Evolutionary conservation across 306 rosid genomes (phyloP).

Genomic region (Prunus fruticosa): DNA sequence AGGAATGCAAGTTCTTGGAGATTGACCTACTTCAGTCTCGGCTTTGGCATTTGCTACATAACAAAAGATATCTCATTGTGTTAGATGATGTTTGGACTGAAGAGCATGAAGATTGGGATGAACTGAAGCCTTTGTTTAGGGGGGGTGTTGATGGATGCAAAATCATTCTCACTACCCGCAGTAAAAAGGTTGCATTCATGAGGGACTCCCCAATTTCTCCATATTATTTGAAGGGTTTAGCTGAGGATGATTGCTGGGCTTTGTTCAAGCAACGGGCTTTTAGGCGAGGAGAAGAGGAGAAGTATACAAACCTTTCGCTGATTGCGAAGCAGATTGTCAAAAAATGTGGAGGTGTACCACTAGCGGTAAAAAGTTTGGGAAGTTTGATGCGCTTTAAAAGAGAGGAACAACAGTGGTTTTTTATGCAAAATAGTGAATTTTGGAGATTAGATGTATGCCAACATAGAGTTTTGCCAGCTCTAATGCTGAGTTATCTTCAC

Average conservation of each 20-base stretch:
- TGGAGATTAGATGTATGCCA: slow-evolving; percentile 4
- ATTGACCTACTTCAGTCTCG: not conserved
- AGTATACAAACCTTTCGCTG: not conserved
- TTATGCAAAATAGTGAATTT: slow-evolving; percentile 12
- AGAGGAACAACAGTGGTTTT: not conserved
- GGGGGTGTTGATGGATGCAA: slow-evolving; percentile 17
- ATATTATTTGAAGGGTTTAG: not conserved
- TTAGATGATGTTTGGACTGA: slow-evolving; percentile 26
- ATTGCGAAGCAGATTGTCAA: slow-evolving; percentile 11
- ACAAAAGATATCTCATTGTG: not conserved
- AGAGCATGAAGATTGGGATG: slow-evolving; percentile 8
- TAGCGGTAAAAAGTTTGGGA: slow-evolving; percentile 21
- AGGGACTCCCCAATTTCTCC: not conserved
- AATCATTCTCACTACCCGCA: slow-evolving; percentile 4
- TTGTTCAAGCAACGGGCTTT: slow-evolving; percentile 18
- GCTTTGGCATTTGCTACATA: not conserved
- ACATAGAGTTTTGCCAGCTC: slow-evolving; percentile 2
- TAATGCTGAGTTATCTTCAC: slow-evolving; percentile 14
- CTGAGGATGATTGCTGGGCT: slow-evolving; percentile 3
- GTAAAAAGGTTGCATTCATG: not conserved
- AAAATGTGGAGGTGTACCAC: slow-evolving; percentile 19
- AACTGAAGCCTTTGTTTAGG: slow-evolving; percentile 5
- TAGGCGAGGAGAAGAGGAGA: not conserved
- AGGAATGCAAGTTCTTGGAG: not conserved
- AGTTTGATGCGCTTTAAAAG: not conserved